Evolutionary conservation across 768 basidiomycete species (phyloP).

Genomic region (Tylopilus plumbeoviolaceoides): DNA sequence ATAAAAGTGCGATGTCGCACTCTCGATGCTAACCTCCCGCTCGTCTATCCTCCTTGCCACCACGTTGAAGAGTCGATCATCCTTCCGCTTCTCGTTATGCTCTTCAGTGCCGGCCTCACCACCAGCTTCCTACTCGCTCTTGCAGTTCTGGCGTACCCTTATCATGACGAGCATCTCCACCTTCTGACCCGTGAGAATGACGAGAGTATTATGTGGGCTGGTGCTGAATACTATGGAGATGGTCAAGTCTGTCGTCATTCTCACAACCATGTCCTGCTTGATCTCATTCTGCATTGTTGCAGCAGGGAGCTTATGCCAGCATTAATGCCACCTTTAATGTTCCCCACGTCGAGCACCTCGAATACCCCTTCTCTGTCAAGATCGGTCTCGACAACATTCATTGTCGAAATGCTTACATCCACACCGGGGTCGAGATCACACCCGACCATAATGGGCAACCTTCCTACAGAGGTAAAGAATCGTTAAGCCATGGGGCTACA

Average conservation of each 20-base stretch:
- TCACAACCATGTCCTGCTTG: not conserved
- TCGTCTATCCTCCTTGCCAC: too few relatives aligned
- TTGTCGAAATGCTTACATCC: not conserved
- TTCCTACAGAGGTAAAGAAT: slow-evolving; percentile 2
- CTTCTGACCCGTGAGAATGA: not conserved
- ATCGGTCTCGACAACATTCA: not conserved
- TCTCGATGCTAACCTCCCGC: too few relatives aligned
- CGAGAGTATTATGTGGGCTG: not conserved
- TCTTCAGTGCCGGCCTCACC: not conserved
- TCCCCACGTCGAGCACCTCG: too few relatives aligned
- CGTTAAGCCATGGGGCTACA: too few relatives aligned
- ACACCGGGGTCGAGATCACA: not conserved
- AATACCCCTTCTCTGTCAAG: not conserved
- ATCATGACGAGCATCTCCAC: not conserved
- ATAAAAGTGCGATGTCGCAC: not conserved
- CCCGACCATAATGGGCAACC: not conserved
- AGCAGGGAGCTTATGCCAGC: not conserved
- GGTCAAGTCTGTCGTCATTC: not conserved
- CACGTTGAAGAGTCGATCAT: too few relatives aligned
- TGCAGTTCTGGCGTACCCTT: not conserved
- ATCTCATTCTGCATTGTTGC: not conserved
- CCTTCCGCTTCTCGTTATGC: not conserved
- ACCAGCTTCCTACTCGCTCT: not conserved
- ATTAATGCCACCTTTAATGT: not conserved
- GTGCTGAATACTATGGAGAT: not conserved